A percentile compares a stretch with the other conserved stretches of the same genome.
phyloP scores from a whole-genome alignment of 2,329 filamentous ascomycete species.

The Aureobasidium sp. region DNA sequence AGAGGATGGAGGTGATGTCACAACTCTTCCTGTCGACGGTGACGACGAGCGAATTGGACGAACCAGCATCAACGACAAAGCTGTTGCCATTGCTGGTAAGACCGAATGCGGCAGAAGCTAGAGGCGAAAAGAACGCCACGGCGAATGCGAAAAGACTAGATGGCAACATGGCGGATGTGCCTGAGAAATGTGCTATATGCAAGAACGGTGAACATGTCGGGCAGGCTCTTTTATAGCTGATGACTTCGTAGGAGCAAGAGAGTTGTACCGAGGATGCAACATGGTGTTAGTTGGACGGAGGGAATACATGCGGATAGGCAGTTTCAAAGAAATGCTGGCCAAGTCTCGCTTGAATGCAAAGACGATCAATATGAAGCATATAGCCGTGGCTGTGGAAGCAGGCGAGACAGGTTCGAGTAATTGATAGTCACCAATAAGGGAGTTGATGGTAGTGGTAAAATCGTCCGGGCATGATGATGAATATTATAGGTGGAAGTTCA shows the following conservation, averaged over 20 bases:
- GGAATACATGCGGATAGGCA: not conserved
- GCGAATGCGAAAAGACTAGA: not conserved
- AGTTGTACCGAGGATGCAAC: not conserved
- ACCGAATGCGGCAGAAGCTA: conserved; percentile 28
- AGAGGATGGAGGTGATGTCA: conserved; percentile 59
- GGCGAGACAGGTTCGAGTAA: not conserved
- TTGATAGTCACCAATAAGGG: too few relatives aligned
- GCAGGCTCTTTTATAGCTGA: not conserved
- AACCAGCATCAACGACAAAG: conserved; percentile 31
- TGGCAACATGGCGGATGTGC: conserved; percentile 1
- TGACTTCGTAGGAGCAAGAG: not conserved
- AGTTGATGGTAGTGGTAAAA: not conserved
- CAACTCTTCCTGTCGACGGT: conserved; percentile 43
- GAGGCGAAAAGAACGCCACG: not conserved
- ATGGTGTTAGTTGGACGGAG: not conserved
- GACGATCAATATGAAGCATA: not conserved
- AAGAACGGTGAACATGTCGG: not conserved
- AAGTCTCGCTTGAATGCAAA: not conserved
- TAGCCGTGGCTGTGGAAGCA: not conserved
- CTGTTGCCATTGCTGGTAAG: conserved; percentile 27
- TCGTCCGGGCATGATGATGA: not conserved
- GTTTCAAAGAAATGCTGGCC: not conserved
- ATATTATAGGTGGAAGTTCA: not conserved
- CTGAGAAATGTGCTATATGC: not conserved
- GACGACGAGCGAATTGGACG: conserved; percentile 28